A percentile compares a stretch with the other conserved stretches of the same genome.
These are phyloP conservation scores for Populus euphratica DNA, from an alignment of 345 rosid species.

Conservation along the genomic window DNA sequence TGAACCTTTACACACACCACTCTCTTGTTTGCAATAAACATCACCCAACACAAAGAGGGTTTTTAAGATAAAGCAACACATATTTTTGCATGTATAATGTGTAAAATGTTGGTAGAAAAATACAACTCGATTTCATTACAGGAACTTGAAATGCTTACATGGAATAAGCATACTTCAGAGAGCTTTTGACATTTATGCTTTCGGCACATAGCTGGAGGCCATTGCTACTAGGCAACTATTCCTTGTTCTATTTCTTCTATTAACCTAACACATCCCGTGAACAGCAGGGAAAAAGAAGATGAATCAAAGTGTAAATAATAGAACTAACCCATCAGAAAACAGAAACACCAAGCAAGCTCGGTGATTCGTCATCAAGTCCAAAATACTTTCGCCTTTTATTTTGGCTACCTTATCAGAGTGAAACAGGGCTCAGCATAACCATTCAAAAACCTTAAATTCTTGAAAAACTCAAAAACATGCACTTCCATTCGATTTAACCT, in stretches of 20 bases:
- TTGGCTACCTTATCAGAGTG: background rate
- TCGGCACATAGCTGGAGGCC: background rate
- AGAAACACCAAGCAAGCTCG: background rate
- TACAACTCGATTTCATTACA: no score
- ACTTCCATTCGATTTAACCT: background rate
- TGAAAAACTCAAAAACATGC: background rate
- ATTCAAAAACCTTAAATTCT: background rate
- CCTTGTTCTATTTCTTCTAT: background rate
- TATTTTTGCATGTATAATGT: background rate
- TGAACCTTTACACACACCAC: background rate
- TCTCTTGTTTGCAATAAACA: background rate
- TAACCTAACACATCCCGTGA: background rate
- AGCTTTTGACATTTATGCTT: background rate
- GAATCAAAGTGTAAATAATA: background rate
- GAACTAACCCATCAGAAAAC: background rate
- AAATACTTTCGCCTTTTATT: background rate
- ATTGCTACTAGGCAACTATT: background rate
- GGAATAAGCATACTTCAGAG: background rate
- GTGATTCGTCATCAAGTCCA: background rate
- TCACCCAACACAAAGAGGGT: background rate
- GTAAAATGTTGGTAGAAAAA: no score
- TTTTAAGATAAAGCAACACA: no score
- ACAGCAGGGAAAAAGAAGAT: background rate
- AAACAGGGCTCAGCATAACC: background rate
- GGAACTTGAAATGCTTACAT: background rate